phyloP scores from a whole-genome alignment of 345 rosid genomes.

The Rhodamnia rubescens region DNA sequence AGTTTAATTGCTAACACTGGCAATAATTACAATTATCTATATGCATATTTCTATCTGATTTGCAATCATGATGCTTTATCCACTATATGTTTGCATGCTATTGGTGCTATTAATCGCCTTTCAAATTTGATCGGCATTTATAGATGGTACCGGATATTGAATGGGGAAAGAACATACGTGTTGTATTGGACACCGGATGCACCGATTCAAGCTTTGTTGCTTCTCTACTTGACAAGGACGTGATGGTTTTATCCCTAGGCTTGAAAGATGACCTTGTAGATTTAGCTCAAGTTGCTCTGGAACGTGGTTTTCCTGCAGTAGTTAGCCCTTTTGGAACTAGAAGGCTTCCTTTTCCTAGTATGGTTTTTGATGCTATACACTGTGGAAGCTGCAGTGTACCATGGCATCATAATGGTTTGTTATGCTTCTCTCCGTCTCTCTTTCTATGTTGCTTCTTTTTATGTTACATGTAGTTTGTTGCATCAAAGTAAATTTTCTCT shows the following conservation, averaged over 20 bases:
- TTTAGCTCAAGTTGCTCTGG: slow-evolving; percentile 81
- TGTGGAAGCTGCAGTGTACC: slow-evolving; percentile 67
- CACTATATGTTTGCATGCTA: background rate
- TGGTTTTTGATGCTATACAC: slow-evolving; percentile 81
- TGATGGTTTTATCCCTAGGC: slow-evolving; percentile 65
- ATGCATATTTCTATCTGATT: background rate
- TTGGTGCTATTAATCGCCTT: background rate
- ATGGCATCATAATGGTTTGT: slow-evolving; percentile 79
- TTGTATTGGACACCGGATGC: slow-evolving; percentile 79
- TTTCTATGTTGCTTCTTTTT: background rate
- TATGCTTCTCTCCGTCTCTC: background rate
- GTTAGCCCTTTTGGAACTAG: slow-evolving; percentile 61
- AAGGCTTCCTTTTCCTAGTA: slow-evolving; percentile 91
- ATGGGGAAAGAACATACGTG: slow-evolving; percentile 96
- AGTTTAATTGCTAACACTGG: background rate
- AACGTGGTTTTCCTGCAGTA: slow-evolving; percentile 78
- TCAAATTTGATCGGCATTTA: slow-evolving; percentile 25
- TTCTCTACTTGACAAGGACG: slow-evolving; percentile 70
- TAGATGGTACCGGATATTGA: slow-evolving; percentile 99
- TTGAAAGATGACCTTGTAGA: slow-evolving; percentile 88
- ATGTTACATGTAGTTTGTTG: background rate
- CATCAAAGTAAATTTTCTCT: background rate
- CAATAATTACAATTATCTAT: background rate
- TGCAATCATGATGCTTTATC: background rate
- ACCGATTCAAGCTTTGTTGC: slow-evolving; percentile 64